Conservation (phyloP, 2,329 filamentous ascomycete species). For the Ascochyta lentis region DNA sequence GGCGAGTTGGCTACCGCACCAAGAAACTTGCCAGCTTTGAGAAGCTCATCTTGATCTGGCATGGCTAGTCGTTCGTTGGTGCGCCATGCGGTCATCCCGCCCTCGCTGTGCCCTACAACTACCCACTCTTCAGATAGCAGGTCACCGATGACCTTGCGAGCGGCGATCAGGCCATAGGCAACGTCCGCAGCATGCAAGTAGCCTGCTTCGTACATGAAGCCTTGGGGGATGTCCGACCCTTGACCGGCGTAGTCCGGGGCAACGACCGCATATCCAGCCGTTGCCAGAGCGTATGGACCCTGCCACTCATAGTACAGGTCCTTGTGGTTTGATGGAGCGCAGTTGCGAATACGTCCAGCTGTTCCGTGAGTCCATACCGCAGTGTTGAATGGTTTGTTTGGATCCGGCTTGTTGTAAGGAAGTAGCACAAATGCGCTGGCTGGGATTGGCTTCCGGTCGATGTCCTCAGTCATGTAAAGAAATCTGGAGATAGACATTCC, state of each 20-base stretch:
- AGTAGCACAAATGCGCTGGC: conserved; percentile 30
- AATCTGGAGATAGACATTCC: conserved; percentile 29
- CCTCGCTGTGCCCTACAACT: conserved; percentile 32
- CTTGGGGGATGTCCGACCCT: conserved; percentile 26
- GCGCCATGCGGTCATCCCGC: conserved; percentile 33
- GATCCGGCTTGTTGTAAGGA: conserved; percentile 23
- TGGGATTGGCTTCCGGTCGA: conserved; percentile 27
- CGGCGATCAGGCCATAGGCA: conserved; percentile 26
- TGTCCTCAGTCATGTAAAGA: conserved; percentile 33
- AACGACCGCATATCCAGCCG: conserved; percentile 29
- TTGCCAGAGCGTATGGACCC: conserved; percentile 24
- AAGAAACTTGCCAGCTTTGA: conserved; percentile 28
- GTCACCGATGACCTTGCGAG: conserved; percentile 26
- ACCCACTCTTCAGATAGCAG: conserved; percentile 27
- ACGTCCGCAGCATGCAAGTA: conserved; percentile 30
- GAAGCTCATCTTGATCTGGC: conserved; percentile 24
- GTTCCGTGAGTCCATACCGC: conserved; percentile 29
- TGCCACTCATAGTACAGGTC: conserved; percentile 33
- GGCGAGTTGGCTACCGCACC: conserved; percentile 31
- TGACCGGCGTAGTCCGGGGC: conserved; percentile 30
- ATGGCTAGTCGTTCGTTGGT: conserved; percentile 31
- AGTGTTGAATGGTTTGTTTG: conserved; percentile 22
- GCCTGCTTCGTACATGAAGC: conserved; percentile 33
- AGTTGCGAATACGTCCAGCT: conserved; percentile 25
- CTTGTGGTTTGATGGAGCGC: conserved; percentile 28